Base-by-base conservation (phyloP, 2,329 filamentous ascomycete species). In the Epichloe uncinata region DNA sequence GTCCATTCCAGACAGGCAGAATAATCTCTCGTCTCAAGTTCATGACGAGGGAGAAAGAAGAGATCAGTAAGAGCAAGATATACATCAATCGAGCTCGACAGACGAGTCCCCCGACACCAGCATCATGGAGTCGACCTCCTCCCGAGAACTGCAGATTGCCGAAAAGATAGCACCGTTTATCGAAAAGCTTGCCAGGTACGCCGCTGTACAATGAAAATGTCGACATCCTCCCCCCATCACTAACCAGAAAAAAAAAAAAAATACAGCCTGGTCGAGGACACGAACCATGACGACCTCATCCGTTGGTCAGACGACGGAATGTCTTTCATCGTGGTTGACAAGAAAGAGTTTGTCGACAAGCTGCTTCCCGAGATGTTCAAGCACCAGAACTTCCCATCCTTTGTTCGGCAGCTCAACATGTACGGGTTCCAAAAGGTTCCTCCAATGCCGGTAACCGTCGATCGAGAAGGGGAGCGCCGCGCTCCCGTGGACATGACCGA, bases 371-470 rank as follows among this genome's bases (percentile, higher is more conserved):
- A 43, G 5, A 22, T 43, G 41, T 43, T 43, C 22, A 43, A 43
- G 12, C 41, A 43, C 41, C 18, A 43, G 11, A 43, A 43, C 22
- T 43, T 22, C 26, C 18, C 41, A 22, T 43, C 41, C 8, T 43
- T 43, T 22, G 41, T 43, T 8, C 18, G 41, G 3, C 41, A 43
- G 22, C 41, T 43, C 18, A 43, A 43, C 9, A 30, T 18, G 41
- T 43, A 43, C 18, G 41, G 41, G 4, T 43, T 43, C 41, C 18
- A 30, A 13, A 43, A 43, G 15, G 37, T 40, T 7, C 16, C 15
- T 3, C n/a, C 37, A 40, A 40, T 40, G 15, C 15, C 37, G 3
- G 15, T n/a, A 18, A 1, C 16, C 16, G 7, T 40, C 15, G 41
- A 15, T 22, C 9, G 7, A 43, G 37, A 18, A 11, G 15, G 16